Evolutionary conservation across 495 filamentous ascomycete genomes (phyloP), one percentile per base, ranked within the genome.

Genomic region (Lophiotrema nucula): DNA sequence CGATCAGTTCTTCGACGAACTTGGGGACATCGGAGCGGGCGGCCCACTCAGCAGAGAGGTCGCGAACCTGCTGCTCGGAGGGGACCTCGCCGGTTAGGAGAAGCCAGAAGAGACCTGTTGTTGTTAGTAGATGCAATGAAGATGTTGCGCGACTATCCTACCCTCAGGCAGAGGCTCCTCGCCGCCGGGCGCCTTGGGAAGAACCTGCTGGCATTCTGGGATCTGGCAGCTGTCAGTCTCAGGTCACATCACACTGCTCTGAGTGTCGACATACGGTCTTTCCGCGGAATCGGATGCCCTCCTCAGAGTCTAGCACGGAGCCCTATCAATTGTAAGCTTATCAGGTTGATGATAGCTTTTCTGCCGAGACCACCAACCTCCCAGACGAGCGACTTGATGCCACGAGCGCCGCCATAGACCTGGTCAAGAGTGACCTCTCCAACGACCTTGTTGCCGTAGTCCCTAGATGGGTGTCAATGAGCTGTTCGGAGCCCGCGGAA

Each of bases 381-480:
- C 93, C 93, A 97, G 53, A 97, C 93, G 52, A 98, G 85, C 65
- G 87, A 88, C 80, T 97, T 98, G 77, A 98, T 95, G 61, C 93
- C 95, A 80, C 95, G 90, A 67, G 95, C 95, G 83, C 93, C 93
- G 79, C 93, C 93, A 73, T 97, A 97, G 67, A 93, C 93, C 78
- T 99, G 95, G 80, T 97, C 93, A 67, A 99, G 86, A 56, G 95
- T 99, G 72, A 99, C 89, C 82, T 99, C 91, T 69, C 92, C 91
- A 67, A 99, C 77, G 62, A 97, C 88, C 76, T 90, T 97, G 79
- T 79, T 89, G 73, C 93, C 93, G 72, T 93, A 83, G 64, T 95
- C 92, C 80, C 91, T 95, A 66, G 56, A 26, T 49, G 38, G 41
- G 12, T 58, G 58, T 71, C 44, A 70, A 47, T 45, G 45, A 33